Percentiles rank a stretch among this genome's conserved stretches.
Evolutionary conservation across 2,329 filamentous ascomycete genomes (phyloP).

Genomic region (Tolypocladium endophyticum): DNA sequence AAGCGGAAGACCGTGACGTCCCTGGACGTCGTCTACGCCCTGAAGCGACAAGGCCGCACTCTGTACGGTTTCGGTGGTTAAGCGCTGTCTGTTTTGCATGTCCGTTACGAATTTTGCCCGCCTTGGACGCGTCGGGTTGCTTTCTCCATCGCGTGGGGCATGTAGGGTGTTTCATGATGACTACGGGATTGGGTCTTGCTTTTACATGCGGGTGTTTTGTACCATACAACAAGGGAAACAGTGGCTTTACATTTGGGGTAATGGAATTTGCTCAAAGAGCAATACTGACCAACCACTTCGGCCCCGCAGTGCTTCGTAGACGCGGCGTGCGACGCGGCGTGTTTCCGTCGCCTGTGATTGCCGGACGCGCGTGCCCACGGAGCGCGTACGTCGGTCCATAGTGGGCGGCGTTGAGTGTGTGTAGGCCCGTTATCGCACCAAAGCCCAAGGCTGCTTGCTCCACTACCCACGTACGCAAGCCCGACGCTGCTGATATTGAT

Average conservation of each 20-base stretch:
- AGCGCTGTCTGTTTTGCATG: conserved; percentile 20
- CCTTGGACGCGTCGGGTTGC: not conserved
- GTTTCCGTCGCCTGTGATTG: not conserved
- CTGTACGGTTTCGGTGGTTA: conserved; percentile 89
- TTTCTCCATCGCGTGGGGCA: conserved; percentile 7
- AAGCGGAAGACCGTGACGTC: conserved; percentile 73
- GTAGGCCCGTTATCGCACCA: no score
- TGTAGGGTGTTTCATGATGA: conserved; percentile 30
- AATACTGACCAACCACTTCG: conserved; percentile 6
- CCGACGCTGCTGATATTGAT: no score
- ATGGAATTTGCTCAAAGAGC: conserved; percentile 18
- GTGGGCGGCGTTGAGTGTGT: no score
- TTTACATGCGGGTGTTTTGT: conserved; percentile 32
- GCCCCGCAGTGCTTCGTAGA: not conserved
- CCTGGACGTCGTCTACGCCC: conserved; percentile 56
- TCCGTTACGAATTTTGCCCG: conserved; percentile 24
- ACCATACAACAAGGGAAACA: conserved; percentile 29
- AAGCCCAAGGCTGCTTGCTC: not conserved
- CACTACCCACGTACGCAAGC: no score
- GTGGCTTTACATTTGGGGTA: conserved; percentile 24
- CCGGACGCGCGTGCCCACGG: no score
- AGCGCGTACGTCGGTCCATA: no score
- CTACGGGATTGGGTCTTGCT: conserved; percentile 29
- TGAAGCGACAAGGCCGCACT: conserved; percentile 62
- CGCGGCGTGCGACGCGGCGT: not conserved